Conservation (phyloP, 768 basidiomycete genomes). For the Melanogaster broomeanus region DNA sequence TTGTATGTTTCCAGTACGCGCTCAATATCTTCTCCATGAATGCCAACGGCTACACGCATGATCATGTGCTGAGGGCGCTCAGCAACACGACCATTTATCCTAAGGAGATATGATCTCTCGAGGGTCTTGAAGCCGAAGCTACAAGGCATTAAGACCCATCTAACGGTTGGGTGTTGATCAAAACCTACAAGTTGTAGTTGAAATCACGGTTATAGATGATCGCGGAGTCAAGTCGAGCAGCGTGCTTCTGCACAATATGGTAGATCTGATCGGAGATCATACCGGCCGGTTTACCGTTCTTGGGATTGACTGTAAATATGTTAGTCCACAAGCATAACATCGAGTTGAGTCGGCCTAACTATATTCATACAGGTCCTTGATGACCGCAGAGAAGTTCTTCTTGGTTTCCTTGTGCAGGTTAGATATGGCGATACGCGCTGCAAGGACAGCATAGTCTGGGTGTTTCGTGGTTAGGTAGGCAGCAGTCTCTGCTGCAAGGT, state of each 20-base stretch:
- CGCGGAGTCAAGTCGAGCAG: conserved; percentile 83
- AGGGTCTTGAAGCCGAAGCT: conserved; percentile 99
- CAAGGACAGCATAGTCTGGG: conserved; percentile 97
- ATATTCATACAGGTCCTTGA: conserved; percentile 89
- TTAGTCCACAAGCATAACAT: background rate
- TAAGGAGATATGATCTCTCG: conserved; percentile 94
- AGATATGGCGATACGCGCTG: conserved; percentile 97
- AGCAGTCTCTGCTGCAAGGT: conserved; percentile 95
- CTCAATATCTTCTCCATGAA: conserved; percentile 89
- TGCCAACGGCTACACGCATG: conserved; percentile 99
- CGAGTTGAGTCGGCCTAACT: conserved; percentile 48
- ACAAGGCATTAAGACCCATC: background rate
- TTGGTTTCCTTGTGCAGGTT: conserved; percentile 99
- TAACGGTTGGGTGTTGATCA: background rate
- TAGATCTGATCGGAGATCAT: conserved; percentile 94
- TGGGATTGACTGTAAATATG: conserved; percentile 78
- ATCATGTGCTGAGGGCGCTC: conserved; percentile 99
- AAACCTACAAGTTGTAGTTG: conserved; percentile 86
- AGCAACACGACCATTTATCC: conserved; percentile 91
- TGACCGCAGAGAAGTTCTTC: conserved; percentile 92
- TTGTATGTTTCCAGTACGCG: conserved; percentile 90
- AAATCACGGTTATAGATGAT: conserved; percentile 99
- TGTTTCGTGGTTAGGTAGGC: conserved; percentile 97
- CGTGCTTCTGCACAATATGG: conserved; percentile 77
- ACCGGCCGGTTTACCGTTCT: conserved; percentile 82